phyloP scores from a whole-genome alignment of 2,329 filamentous ascomycete genomes.

The Metarhizium album region DNA sequence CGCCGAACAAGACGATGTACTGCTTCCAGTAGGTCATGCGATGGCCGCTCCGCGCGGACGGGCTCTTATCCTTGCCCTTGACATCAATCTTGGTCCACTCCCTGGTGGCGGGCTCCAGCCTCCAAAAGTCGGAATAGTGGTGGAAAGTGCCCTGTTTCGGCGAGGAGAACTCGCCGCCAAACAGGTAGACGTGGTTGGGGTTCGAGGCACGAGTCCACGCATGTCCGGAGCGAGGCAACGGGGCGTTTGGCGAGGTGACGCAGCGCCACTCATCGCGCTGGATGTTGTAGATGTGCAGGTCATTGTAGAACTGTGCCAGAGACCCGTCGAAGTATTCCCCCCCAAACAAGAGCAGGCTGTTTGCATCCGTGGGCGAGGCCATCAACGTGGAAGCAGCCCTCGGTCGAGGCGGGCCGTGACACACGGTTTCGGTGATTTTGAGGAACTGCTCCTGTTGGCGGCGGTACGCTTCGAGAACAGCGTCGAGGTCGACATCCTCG shows the following conservation, averaged over 20 bases:
- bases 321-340: slow-evolving; percentile 95
- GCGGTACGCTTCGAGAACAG: slow-evolving; percentile 85
- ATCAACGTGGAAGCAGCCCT: slow-evolving; percentile 73
- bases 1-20: slow-evolving; percentile 90
- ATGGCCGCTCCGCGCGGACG: slow-evolving; percentile 80
- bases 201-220: slow-evolving; percentile 90
- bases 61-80: slow-evolving; percentile 64
- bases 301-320: slow-evolving; percentile 61
- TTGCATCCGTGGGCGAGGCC: slow-evolving; percentile 74
- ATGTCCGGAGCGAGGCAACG: slow-evolving; percentile 82
- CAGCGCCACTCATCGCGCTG: slow-evolving; percentile 83
- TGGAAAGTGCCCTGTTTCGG: slow-evolving; percentile 98
- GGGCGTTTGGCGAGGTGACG: slow-evolving; percentile 83
- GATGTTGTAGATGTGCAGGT: slow-evolving; percentile 61
- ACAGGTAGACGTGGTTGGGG: slow-evolving; percentile 74
- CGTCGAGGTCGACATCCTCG: slow-evolving; percentile 87
- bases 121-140: slow-evolving; percentile 98
- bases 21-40: slow-evolving; percentile 97
- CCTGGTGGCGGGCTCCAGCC: slow-evolving; percentile 67
- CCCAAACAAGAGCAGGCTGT: slow-evolving; percentile 84
- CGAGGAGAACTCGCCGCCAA: slow-evolving; percentile 92
- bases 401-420: slow-evolving; percentile 61
- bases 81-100: slow-evolving; percentile 89
- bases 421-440: slow-evolving; percentile 77
- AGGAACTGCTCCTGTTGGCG: slow-evolving; percentile 88